Conservation (phyloP, 2,329 filamentous ascomycete genomes). For the Xylariaceae sp. region DNA sequence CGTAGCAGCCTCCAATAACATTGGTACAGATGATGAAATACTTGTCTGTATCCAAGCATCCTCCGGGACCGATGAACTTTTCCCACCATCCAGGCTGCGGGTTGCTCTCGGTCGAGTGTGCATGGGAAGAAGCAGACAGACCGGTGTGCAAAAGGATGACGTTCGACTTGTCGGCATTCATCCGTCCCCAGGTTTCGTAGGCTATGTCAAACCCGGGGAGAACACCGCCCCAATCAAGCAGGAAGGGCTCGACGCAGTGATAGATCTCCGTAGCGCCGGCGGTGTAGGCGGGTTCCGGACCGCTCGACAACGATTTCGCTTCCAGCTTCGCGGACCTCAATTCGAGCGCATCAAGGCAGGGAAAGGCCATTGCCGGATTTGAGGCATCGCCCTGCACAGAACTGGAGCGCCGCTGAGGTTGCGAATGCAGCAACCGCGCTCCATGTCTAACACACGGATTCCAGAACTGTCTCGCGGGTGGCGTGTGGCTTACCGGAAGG, state of each 20-base stretch:
- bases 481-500: conserved; percentile 13
- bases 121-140: conserved; percentile 93
- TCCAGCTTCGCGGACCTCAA: conserved; percentile 69
- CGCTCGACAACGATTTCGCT: conserved; percentile 61
- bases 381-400: conserved; percentile 44
- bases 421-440: conserved; percentile 25
- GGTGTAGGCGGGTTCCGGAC: conserved; percentile 92
- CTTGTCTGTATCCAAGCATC: conserved; percentile 80
- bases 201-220: conserved; percentile 83
- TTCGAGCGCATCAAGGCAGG: conserved; percentile 82
- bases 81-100: conserved; percentile 97
- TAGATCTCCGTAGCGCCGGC: conserved; percentile 77
- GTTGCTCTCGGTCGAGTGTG: conserved; percentile 83
- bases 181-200: conserved; percentile 84
- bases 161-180: conserved; percentile 79
- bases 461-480: conserved; percentile 2
- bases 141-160: conserved; percentile 90
- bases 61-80: conserved; percentile 87
- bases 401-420: conserved; percentile 22
- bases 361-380: conserved; percentile 84
- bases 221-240: conserved; percentile 94
- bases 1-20: conserved; percentile 91
- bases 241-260: conserved; percentile 65
- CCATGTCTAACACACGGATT: conserved; percentile 12
- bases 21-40: conserved; percentile 96